Evolutionary conservation across 2,329 filamentous ascomycete species (phyloP).

Genomic region (Aspergillus carbonarius): DNA sequence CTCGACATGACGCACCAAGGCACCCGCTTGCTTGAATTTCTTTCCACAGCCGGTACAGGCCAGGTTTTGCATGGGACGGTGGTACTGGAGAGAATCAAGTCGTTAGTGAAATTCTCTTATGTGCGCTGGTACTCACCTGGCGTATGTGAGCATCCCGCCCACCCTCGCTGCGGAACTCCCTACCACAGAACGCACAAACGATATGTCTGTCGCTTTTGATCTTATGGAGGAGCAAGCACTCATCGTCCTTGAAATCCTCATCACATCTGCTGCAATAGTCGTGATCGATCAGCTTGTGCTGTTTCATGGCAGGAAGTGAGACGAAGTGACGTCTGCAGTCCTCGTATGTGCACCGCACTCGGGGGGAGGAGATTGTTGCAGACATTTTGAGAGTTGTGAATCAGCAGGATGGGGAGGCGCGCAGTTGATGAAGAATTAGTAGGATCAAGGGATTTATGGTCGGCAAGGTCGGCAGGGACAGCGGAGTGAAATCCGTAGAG

Average conservation of each 20-base stretch:
- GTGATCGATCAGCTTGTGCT: slow-evolving; percentile 51
- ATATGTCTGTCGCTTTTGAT: slow-evolving; percentile 48
- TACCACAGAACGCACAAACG: slow-evolving; percentile 57
- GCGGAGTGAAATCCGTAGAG: no score
- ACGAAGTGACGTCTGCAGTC: slow-evolving; percentile 50
- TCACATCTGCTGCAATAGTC: slow-evolving; percentile 45
- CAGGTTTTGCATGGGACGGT: slow-evolving; percentile 52
- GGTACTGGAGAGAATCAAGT: slow-evolving; percentile 39
- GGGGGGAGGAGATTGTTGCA: slow-evolving; percentile 11
- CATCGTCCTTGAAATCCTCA: slow-evolving; percentile 48
- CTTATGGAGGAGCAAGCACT: slow-evolving; percentile 51
- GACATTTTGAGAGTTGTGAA: slow-evolving; percentile 10
- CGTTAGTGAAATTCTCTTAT: background rate
- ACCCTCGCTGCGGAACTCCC: slow-evolving; percentile 55
- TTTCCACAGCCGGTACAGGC: slow-evolving; percentile 49
- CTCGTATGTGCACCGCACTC: slow-evolving; percentile 47
- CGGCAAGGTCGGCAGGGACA: background rate
- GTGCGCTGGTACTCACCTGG: slow-evolving; percentile 39
- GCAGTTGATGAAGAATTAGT: background rate
- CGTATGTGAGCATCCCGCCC: slow-evolving; percentile 55
- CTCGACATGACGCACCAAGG: slow-evolving; percentile 57
- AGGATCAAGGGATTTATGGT: no score
- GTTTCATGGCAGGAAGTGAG: slow-evolving; percentile 47
- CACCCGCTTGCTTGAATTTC: slow-evolving; percentile 49
- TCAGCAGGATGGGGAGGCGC: background rate